Evolutionary conservation across 176 grass and related monocot species (phyloP), one percentile per base, ranked within the genome.

Genomic region (Musa beccarii): DNA sequence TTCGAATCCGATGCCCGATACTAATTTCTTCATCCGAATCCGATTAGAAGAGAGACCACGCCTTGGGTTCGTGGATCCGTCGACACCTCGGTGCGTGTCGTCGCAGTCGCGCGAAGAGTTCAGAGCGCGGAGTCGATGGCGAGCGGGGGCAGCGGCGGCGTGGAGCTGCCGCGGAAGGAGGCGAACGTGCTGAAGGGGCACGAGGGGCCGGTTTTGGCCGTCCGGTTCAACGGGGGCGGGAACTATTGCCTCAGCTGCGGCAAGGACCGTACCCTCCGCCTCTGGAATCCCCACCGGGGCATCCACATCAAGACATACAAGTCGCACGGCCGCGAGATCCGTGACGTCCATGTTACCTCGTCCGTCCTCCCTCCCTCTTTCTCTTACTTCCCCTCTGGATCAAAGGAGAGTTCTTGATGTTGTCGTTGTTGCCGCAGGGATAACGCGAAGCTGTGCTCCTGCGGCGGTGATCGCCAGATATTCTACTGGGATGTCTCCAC

Each of bases 181-280:
- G 75, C 77, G 51, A 54, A 55, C 26, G 83, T 81, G 24, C 75
- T 98, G 64, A 85, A 80, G 59, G 94, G 94, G 24, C 90, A 98
- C 73, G 94, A 93, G 68, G 94, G 94, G 7, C 84, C 94, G 20
- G 94, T 98, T 14, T 82, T 98, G 57, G 94, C 94, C 1, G 94
- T 91, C 54, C 86, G 94, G 12, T 98, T 98, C 86, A 98, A 98
- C 64, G 82, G 75, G 2, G 88, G 93, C n/a, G 94, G 94, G 3
- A 91, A 91, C 75, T 98, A 98, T 80, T 98, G 94, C 84, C 86
- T 98, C 49, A 98, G 90, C 84, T 93, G 94, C 80, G 94, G 90
- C 72, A 93, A 93, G 86, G 94, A 98, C 84, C 90, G 90, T 52
- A 98, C 84, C 21, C 79, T 98, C 82, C 94, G 84, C 53, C 84